A percentile compares a stretch with the other conserved stretches of the same genome.
These are phyloP conservation scores for Citrullus amarus DNA, from an alignment of 306 rosid genomes.

Conservation along the genomic window DNA sequence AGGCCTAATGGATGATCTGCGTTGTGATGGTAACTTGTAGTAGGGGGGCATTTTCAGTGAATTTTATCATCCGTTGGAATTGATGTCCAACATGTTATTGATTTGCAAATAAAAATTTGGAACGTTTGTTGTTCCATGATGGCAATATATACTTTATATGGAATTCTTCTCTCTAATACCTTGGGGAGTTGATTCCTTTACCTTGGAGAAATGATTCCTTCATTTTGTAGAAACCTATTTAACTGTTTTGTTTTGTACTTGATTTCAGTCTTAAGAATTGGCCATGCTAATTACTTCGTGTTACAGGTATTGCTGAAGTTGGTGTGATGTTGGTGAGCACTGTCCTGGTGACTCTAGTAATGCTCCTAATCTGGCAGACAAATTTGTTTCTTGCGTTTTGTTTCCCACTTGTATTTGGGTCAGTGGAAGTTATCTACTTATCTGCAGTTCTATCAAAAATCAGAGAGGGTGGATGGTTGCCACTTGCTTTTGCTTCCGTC, in stretches of 20 bases:
- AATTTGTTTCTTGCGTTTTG: conserved; percentile 62
- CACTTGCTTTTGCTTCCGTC: conserved; percentile 66
- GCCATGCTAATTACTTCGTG: conserved; percentile 15
- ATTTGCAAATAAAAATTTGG: background rate
- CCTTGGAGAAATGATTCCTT: background rate
- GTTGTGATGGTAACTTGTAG: background rate
- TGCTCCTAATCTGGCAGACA: conserved; percentile 94
- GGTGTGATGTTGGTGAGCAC: conserved; percentile 97
- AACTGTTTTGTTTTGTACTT: background rate
- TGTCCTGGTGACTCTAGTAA: conserved; percentile 73
- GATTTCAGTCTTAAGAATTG: background rate
- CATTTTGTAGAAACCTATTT: background rate
- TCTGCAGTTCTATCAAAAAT: conserved; percentile 69
- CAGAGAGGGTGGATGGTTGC: conserved; percentile 88
- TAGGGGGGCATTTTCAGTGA: background rate
- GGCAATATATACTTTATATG: background rate
- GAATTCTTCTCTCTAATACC: background rate
- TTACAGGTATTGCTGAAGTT: conserved; percentile 95
- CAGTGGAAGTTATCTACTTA: conserved; percentile 71
- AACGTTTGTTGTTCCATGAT: background rate
- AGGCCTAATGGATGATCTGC: background rate
- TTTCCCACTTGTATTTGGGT: conserved; percentile 66
- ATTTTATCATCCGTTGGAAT: background rate
- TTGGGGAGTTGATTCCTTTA: background rate
- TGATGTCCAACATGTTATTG: background rate